phyloP scores from a whole-genome alignment of 2,329 filamentous ascomycete species.

The Cryphonectria radicalis region DNA sequence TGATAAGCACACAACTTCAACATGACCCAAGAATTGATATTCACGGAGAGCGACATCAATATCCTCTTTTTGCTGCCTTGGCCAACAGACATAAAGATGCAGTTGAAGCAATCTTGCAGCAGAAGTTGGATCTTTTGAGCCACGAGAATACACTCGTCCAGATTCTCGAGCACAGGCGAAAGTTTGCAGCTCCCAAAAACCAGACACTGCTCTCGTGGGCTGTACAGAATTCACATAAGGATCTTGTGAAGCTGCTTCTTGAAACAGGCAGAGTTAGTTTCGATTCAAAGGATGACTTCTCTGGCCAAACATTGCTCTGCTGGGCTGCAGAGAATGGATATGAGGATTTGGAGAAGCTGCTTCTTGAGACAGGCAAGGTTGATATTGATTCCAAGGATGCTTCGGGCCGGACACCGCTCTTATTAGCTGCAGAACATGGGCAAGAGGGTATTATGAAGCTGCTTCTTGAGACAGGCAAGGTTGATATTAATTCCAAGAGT shows the following conservation, averaged over 20 bases:
- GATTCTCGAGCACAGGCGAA: background rate
- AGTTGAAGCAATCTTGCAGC: conserved; percentile 7
- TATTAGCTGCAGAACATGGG: background rate
- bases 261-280: too few species aligned
- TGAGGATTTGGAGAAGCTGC: background rate
- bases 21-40: background rate
- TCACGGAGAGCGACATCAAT: conserved; percentile 22
- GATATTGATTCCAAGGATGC: background rate
- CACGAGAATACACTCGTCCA: background rate
- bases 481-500: too few species aligned
- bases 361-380: conserved; percentile 1
- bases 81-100: conserved; percentile 23
- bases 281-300: too few species aligned
- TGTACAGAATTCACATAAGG: background rate
- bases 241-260: conserved; percentile 16
- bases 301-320: conserved; percentile 12
- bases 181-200: background rate
- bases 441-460: background rate
- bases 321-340: background rate
- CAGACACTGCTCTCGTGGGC: conserved; percentile 20
- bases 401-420: conserved; percentile 19
- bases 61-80: conserved; percentile 29
- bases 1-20: conserved; percentile 15
- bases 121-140: background rate
- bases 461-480: too few species aligned